Evolutionary conservation across 306 rosid genomes (phyloP).

Genomic region (Oxytropis ochrocephala): DNA sequence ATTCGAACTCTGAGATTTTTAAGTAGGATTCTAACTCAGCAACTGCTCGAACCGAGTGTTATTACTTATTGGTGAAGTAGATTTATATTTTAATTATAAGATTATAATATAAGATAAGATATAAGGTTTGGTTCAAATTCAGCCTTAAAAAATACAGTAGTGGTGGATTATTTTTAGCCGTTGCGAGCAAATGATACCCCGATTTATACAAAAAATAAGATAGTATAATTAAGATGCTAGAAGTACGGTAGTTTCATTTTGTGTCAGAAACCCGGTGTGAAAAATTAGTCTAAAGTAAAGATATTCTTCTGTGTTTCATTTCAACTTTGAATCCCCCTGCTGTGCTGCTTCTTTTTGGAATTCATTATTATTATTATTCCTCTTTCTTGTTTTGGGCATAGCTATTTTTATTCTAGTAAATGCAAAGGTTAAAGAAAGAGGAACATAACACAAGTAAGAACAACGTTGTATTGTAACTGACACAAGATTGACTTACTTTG

Average conservation of each 20-base stretch:
- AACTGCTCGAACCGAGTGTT: no score
- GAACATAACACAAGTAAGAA: background rate
- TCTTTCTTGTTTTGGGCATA: background rate
- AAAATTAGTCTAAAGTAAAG: background rate
- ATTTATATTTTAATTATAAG: no score
- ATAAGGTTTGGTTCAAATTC: no score
- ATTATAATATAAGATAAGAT: no score
- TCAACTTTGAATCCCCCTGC: background rate
- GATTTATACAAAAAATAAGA: no score
- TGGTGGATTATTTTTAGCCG: no score
- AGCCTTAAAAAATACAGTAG: no score
- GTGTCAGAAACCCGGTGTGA: background rate
- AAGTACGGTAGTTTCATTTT: background rate
- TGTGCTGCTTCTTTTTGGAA: background rate
- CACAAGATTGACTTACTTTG: slow-evolving; percentile 12
- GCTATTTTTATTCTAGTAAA: background rate
- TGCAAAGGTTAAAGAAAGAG: background rate
- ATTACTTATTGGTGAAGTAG: no score
- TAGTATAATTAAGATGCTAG: background rate
- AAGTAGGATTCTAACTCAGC: no score
- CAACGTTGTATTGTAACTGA: slow-evolving; percentile 7
- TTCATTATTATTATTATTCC: background rate
- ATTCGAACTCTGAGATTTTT: no score
- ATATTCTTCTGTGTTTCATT: slow-evolving; percentile 14
- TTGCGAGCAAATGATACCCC: no score